Evolutionary conservation across 2,329 filamentous ascomycete species (phyloP).

Genomic region (Didymella pinodella): DNA sequence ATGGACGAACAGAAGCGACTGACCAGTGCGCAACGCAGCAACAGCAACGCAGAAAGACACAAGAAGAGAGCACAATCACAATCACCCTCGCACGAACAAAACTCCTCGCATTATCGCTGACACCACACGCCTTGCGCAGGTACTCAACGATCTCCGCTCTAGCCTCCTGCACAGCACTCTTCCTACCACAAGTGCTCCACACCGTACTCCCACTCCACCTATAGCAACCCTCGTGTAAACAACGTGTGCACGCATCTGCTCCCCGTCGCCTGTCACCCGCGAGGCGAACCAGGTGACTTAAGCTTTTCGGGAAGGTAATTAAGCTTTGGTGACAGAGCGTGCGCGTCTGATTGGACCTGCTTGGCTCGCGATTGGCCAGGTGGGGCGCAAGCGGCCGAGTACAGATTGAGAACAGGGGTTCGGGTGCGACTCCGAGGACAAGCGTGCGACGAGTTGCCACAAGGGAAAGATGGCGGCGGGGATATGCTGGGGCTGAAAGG

Average conservation of each 20-base stretch:
- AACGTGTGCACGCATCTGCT: conserved; percentile 3
- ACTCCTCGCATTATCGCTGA: background rate
- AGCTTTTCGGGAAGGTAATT: conserved; percentile 35
- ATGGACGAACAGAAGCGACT: conserved; percentile 1
- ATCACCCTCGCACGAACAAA: background rate
- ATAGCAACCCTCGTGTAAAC: background rate
- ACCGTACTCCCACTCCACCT: conserved; percentile 3
- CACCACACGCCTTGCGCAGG: background rate
- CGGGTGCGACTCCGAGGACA: background rate
- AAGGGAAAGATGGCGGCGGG: no score
- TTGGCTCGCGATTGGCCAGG: conserved; percentile 2
- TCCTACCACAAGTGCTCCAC: background rate
- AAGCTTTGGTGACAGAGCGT: conserved; percentile 28
- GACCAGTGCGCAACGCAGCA: background rate
- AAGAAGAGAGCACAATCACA: background rate
- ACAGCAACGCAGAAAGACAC: background rate
- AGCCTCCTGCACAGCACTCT: background rate
- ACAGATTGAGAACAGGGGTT: conserved; percentile 11
- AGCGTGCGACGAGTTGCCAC: background rate
- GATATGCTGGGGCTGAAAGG: background rate
- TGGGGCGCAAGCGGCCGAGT: background rate
- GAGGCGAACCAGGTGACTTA: conserved; percentile 11
- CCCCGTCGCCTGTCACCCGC: background rate
- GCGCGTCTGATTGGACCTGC: conserved; percentile 29
- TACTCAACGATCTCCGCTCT: background rate